Percentiles rank a stretch among this genome's conserved stretches.
These are phyloP conservation scores for Arthrobotrys sphaeroides DNA, from an alignment of 2,329 filamentous ascomycete genomes.

Conservation along the genomic window DNA sequence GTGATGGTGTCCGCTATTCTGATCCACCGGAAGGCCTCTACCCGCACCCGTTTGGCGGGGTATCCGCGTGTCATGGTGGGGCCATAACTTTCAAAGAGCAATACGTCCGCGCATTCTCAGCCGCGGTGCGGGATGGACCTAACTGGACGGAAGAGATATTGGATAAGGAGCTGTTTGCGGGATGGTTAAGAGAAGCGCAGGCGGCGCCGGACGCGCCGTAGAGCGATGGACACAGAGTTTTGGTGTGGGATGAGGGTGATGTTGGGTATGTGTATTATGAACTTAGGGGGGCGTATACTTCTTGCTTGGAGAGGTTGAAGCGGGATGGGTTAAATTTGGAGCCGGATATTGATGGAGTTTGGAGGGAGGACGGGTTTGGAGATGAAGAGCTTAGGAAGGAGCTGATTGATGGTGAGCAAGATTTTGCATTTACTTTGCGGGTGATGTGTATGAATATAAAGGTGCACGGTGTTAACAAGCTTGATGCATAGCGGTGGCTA, in stretches of 20 bases:
- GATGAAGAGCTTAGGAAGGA: conserved; percentile 32
- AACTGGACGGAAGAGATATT: conserved; percentile 43
- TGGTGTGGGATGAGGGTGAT: conserved; percentile 30
- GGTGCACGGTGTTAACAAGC: too few species aligned
- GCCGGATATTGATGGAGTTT: conserved; percentile 51
- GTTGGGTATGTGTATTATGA: conserved; percentile 21
- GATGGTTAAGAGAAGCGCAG: conserved; percentile 46
- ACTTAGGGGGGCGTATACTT: conserved; percentile 35
- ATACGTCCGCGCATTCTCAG: conserved; percentile 33
- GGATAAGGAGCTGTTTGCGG: conserved; percentile 23
- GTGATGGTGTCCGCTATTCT: not conserved
- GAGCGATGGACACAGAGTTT: not conserved
- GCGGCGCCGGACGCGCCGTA: not conserved
- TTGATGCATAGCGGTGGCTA: conserved; percentile 61
- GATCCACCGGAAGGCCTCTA: not conserved
- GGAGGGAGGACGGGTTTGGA: conserved; percentile 31
- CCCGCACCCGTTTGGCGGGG: conserved; percentile 33
- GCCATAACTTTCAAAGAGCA: conserved; percentile 28
- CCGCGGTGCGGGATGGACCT: conserved; percentile 31
- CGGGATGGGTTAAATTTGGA: conserved; percentile 11
- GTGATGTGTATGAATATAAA: too few species aligned
- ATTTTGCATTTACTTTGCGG: too few species aligned
- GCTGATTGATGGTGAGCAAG: conserved; percentile 30
- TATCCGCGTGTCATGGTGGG: not conserved
- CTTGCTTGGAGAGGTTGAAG: conserved; percentile 22